Base-by-base conservation (phyloP, 352 stramenopile genomes). In the Blastocystis sp. region DNA sequence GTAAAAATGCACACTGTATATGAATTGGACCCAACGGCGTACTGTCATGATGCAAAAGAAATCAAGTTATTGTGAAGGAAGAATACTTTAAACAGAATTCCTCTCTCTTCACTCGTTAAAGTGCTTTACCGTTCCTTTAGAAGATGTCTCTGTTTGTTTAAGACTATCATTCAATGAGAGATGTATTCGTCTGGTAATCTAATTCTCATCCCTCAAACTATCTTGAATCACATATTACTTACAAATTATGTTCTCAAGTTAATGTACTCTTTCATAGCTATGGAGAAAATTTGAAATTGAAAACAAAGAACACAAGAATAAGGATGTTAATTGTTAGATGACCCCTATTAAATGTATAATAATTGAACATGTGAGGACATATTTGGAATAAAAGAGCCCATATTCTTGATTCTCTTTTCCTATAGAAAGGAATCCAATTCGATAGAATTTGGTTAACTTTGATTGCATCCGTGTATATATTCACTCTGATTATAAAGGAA, bases 1-100 rank as follows among this genome's bases (percentile, higher is more conserved):
- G 78, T 89, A 57, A 62, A 89, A 35, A 77, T 89, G 78, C 60
- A 89, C 19, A 79, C 60, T 19, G 66, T 89, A n/a, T 89, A 89
- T 56, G 78, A 89, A 40, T 53, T 89, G 66, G 66, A 89, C 24
- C 78, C 78, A 24, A 89, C 60, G 0, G 66, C 78, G 19, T 89
- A 89, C 42, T 89, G 73, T 57, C 73, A 84, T 51, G 51, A 66
- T 13, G 73, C 73, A n/a, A 68, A 66, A 24, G 42, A 33, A n/a
- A 48, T 48, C 40, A 48, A 48, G 40, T 48, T 48, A 48, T 48
- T 48, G 40, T 48, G 40, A 48, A 48, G 40, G 9, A 48, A 9
- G 40, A n/a, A n/a, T n/a, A n/a, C n/a, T n/a, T n/a, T n/a, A n/a
- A n/a, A n/a, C n/a, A n/a, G n/a, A n/a, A n/a, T n/a, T n/a, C n/a